Conservation (phyloP, 1,139 yeast species). For the Pichia sorboxylosa region DNA sequence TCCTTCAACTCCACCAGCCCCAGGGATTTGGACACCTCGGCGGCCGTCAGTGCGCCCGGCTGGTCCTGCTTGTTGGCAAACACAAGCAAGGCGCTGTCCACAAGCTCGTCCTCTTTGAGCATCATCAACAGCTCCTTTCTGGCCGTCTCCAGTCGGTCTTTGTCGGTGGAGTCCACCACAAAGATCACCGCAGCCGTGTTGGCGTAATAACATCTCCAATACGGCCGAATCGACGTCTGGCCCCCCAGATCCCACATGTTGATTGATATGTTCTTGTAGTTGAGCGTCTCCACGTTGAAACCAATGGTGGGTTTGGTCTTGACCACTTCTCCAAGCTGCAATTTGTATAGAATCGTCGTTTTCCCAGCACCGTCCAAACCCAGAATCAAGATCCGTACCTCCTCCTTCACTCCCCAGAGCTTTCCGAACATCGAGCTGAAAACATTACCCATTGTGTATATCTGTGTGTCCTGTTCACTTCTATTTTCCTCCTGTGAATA, state of each 20-base stretch:
- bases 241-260: slow-evolving; percentile 93
- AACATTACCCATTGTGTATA: slow-evolving; percentile 56
- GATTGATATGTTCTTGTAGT: slow-evolving; percentile 79
- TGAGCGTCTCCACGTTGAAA: slow-evolving; percentile 89
- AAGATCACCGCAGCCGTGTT: slow-evolving; percentile 93
- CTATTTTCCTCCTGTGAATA: too few species aligned
- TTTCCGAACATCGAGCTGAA: slow-evolving; percentile 78
- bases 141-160: slow-evolving; percentile 81
- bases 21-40: slow-evolving; percentile 84
- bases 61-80: slow-evolving; percentile 97
- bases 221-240: slow-evolving; percentile 91
- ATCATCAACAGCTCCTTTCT: slow-evolving; percentile 81
- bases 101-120: slow-evolving; percentile 86
- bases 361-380: slow-evolving; percentile 98
- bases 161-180: slow-evolving; percentile 94
- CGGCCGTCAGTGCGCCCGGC: slow-evolving; percentile 88
- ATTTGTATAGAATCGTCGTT: slow-evolving; percentile 83
- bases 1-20: slow-evolving; percentile 82
- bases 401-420: slow-evolving; percentile 85
- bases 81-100: slow-evolving; percentile 81
- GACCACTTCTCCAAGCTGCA: slow-evolving; percentile 89
- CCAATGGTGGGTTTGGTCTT: slow-evolving; percentile 95
- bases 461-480: too few species aligned
- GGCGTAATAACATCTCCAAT: slow-evolving; percentile 96
- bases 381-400: slow-evolving; percentile 78